These are phyloP conservation scores for Torulaspora franciscae DNA, from an alignment of 805 yeast genomes.

Conservation along the genomic window DNA sequence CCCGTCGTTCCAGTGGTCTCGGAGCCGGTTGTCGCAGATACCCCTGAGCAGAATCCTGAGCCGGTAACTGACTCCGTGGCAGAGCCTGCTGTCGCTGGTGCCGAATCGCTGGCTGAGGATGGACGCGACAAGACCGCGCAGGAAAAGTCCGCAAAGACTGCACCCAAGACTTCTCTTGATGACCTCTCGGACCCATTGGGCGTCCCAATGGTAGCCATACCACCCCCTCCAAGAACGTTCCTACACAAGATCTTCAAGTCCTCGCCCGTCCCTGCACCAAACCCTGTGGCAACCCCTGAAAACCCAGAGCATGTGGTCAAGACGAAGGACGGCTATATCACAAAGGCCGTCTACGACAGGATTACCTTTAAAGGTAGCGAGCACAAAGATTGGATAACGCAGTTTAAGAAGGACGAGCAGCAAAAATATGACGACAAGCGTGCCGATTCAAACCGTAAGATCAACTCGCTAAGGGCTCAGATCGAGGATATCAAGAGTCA, in stretches of 20 bases:
- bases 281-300: conserved; percentile 31
- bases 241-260: conserved; percentile 5
- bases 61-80: not conserved
- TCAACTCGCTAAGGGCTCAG: conserved; percentile 21
- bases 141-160: not conserved
- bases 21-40: not conserved
- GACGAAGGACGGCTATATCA: conserved; percentile 22
- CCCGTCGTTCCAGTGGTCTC: not conserved
- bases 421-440: conserved; percentile 21
- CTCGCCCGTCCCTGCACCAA: conserved; percentile 3
- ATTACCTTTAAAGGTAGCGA: conserved; percentile 21
- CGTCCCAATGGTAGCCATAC: conserved; percentile 20
- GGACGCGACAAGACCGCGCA: not conserved
- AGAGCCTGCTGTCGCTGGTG: not conserved
- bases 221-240: conserved; percentile 8
- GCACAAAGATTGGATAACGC: conserved; percentile 21
- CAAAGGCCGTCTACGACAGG: conserved; percentile 31
- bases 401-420: conserved; percentile 13
- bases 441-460: conserved; percentile 20
- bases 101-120: not conserved
- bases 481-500: conserved; percentile 19
- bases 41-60: not conserved
- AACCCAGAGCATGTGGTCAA: conserved; percentile 30
- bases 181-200: conserved; percentile 10
- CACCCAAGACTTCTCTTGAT: not conserved